phyloP scores from a whole-genome alignment of 257 asterid genomes.

The Ligustrum vulgare region DNA sequence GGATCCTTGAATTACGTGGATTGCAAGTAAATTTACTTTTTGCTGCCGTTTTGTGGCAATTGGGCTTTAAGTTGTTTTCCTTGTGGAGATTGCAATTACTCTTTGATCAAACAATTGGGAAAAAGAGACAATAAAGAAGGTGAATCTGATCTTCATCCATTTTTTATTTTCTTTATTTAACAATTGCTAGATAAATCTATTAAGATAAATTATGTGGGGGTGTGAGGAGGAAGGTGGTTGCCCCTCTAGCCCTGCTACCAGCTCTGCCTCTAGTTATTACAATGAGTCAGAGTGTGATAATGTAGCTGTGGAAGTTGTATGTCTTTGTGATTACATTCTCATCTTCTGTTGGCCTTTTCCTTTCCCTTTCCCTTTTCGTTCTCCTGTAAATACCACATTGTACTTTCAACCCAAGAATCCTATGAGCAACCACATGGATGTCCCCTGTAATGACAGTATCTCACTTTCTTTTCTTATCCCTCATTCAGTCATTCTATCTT shows the following conservation, averaged over 20 bases:
- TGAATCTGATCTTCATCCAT: not conserved
- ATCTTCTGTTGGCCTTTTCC: not conserved
- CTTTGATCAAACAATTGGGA: not conserved
- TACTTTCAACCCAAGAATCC: not conserved
- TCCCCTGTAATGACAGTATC: not conserved
- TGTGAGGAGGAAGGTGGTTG: not conserved
- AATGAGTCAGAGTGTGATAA: not conserved
- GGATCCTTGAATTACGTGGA: not conserved
- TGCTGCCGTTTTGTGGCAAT: not conserved
- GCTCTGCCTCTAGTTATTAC: not conserved
- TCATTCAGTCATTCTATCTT: too few species aligned
- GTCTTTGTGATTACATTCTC: not conserved
- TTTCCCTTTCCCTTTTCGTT: too few species aligned
- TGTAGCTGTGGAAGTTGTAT: not conserved
- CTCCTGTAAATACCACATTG: not conserved
- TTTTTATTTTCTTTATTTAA: not conserved
- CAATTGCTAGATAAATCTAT: not conserved
- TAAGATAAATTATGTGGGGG: not conserved
- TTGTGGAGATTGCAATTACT: not conserved
- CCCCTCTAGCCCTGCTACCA: not conserved
- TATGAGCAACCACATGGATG: not conserved
- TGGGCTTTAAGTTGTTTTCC: slow-evolving; percentile 3
- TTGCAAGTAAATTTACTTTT: not conserved
- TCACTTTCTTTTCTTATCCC: not conserved
- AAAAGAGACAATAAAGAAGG: not conserved